A percentile compares a stretch with the other conserved stretches of the same genome.
Conservation (phyloP, 345 rosid species). For the Pistacia vera region DNA sequence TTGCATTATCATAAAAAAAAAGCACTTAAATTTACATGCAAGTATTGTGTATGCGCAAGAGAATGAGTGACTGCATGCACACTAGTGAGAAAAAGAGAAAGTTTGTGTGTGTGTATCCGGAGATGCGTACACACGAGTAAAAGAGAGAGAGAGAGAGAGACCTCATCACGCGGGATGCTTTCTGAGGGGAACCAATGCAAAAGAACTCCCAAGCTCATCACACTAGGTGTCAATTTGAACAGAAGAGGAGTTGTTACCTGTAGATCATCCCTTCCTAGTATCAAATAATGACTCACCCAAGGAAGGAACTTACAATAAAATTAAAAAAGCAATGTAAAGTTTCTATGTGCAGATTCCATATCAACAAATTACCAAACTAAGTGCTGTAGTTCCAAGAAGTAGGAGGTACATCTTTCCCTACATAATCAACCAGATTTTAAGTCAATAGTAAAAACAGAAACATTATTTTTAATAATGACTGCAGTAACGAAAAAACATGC, state of each 20-base stretch:
- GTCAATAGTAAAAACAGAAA: constrained; percentile 11
- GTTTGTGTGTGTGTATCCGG: neutral
- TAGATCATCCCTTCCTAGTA: constrained; percentile 16
- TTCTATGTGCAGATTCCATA: constrained; percentile 2
- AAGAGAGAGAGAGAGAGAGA: constrained; percentile 26
- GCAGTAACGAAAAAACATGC: neutral
- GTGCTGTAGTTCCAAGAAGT: constrained; percentile 96
- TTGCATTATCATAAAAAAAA: neutral
- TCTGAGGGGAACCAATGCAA: constrained; percentile 89
- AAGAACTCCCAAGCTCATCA: constrained; percentile 83
- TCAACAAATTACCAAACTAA: constrained; percentile 70
- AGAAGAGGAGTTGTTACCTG: constrained; percentile 93
- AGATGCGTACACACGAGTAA: too few relatives aligned
- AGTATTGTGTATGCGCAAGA: neutral
- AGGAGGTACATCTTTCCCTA: constrained; percentile 99
- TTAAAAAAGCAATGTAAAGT: neutral
- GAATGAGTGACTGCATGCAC: neutral
- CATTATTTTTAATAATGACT: neutral
- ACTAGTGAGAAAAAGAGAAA: neutral
- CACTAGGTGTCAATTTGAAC: constrained; percentile 84
- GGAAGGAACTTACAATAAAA: neutral
- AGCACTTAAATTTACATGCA: neutral
- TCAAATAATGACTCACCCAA: constrained; percentile 14
- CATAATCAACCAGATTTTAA: constrained; percentile 24
- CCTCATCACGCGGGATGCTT: constrained; percentile 62